A percentile compares a stretch with the other conserved stretches of the same genome.
Conservation (phyloP, 2,329 filamentous ascomycete species). For the Cladosporium oxysporum region DNA sequence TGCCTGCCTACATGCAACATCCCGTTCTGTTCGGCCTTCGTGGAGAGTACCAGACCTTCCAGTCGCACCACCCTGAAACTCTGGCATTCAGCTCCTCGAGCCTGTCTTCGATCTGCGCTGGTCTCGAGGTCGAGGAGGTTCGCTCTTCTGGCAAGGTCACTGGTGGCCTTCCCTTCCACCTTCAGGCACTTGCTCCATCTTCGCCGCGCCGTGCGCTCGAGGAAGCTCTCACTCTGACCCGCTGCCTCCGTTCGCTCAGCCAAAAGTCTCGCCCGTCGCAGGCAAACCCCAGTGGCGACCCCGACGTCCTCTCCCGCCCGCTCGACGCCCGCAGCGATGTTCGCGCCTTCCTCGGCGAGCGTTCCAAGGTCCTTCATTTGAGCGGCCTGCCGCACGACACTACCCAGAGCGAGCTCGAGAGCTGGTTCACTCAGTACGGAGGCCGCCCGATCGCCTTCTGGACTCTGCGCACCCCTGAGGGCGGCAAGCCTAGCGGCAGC, state of each 20-base stretch:
- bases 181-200: constrained; percentile 92
- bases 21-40: constrained; percentile 95
- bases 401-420: constrained; percentile 96
- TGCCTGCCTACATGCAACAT: constrained; percentile 96
- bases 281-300: constrained; percentile 71
- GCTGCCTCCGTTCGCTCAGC: constrained; percentile 88
- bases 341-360: constrained; percentile 89
- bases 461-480: constrained; percentile 95
- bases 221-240: constrained; percentile 89
- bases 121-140: constrained; percentile 95
- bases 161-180: constrained; percentile 95
- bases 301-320: constrained; percentile 88
- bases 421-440: constrained; percentile 99
- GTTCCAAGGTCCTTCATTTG: constrained; percentile 98
- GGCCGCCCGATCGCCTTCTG: constrained; percentile 98
- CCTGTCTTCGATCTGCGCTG: constrained; percentile 95
- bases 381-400: constrained; percentile 96
- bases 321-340: constrained; percentile 98
- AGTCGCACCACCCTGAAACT: constrained; percentile 96
- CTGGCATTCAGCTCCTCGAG: constrained; percentile 94
- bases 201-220: constrained; percentile 97
- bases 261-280: constrained; percentile 87
- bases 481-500: constrained; percentile 98
- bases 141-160: constrained; percentile 98
- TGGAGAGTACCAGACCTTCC: constrained; percentile 97